Evolutionary conservation across 2,329 filamentous ascomycete species (phyloP).

Genomic region (Colletotrichum tamarilloi): DNA sequence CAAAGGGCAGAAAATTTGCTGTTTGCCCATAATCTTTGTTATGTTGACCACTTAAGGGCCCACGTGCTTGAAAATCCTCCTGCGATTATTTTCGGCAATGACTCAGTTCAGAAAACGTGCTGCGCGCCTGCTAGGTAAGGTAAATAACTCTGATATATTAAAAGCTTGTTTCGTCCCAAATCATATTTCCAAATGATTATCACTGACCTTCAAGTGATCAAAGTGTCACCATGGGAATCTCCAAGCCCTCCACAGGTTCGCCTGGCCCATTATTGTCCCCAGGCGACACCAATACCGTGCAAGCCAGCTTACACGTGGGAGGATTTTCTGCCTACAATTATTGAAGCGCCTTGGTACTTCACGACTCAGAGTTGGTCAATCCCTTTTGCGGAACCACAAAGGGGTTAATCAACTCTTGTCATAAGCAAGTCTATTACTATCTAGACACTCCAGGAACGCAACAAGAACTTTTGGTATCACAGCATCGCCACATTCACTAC

Average conservation of each 20-base stretch:
- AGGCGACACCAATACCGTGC: background rate
- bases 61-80: conserved; percentile 3
- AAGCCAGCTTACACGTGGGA: background rate
- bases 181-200: background rate
- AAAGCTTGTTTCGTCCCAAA: background rate
- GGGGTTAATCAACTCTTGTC: background rate
- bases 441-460: background rate
- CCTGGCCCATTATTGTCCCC: background rate
- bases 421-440: background rate
- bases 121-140: background rate
- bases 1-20: background rate
- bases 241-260: background rate
- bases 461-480: background rate
- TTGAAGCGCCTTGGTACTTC: background rate
- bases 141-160: background rate
- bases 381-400: background rate
- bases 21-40: too few species aligned
- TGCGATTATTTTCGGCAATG: background rate
- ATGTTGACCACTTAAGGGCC: background rate
- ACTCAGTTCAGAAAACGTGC: background rate
- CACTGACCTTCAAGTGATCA: too few species aligned
- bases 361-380: background rate
- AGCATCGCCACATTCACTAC: background rate
- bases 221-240: background rate
- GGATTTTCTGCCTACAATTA: background rate